Percentiles rank a stretch among this genome's conserved stretches.
These are phyloP conservation scores for Eucalyptus pauciflora DNA, from an alignment of 345 rosid genomes.

Conservation along the genomic window DNA sequence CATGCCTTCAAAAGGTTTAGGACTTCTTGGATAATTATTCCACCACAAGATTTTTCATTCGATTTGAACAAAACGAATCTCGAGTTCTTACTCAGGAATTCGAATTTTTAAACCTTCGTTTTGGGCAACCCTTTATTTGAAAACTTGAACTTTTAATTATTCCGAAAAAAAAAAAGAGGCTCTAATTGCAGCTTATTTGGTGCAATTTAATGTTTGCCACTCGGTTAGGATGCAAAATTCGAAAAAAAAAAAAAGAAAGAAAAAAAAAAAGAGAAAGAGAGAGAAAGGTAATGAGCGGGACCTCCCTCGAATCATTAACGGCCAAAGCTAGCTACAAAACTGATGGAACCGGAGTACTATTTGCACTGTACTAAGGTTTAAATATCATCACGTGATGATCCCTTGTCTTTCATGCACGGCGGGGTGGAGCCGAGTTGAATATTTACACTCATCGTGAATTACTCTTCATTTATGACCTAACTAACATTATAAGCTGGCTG, in stretches of 20 bases:
- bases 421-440: not conserved
- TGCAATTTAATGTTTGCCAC: not conserved
- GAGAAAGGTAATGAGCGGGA: not conserved
- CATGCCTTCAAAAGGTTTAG: too few relatives aligned
- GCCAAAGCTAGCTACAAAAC: not conserved
- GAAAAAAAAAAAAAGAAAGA: accelerated
- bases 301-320: not conserved
- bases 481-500: not conserved
- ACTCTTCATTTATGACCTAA: not conserved
- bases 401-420: not conserved
- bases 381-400: not conserved
- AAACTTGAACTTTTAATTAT: not conserved
- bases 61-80: not conserved
- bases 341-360: not conserved
- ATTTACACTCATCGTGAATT: not conserved
- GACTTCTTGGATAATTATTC: not conserved
- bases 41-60: not conserved
- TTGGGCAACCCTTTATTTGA: not conserved
- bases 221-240: not conserved
- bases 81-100: not conserved
- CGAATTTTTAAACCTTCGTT: not conserved
- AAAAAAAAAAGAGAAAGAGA: accelerated
- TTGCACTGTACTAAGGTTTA: not conserved
- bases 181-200: not conserved
- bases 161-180: not conserved